Evolutionary conservation across 2,329 filamentous ascomycete genomes (phyloP), one percentile per base, ranked within the genome.

Genomic region (Cephalotrichum gorgonifer): DNA sequence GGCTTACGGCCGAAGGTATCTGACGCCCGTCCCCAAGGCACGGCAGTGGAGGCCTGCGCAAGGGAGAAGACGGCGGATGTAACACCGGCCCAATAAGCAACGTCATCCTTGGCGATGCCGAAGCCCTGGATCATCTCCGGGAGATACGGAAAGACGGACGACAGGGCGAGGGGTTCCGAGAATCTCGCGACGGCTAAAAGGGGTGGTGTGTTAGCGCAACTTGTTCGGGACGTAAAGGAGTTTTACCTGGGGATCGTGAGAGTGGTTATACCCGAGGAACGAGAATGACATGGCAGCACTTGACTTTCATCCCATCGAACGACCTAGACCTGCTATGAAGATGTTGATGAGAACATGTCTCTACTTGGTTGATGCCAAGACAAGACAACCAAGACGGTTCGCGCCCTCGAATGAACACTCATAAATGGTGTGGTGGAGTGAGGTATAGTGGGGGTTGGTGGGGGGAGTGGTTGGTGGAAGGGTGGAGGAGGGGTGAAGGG

Each of bases 61-160:
- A 88, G 63, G 2, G 86, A 86, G 63, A 89, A 88, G 53, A 81
- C 73, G 41, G 84, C 81, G 2, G 83, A 83, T 5, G 82, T 85
- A 50, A 88, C 68, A 47, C 85, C 85, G n/a, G 83, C 86, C 84
- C 85, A 91, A 69, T 82, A 85, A 39, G 86, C 86, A 23, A 95
- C 78, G 42, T 88, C 74, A 56, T 85, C 78, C 55, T 81, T 75
- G 7, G 78, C 73, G 15, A 94, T 72, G 9, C 85, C 81, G 54
- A 94, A 88, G 61, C 81, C 84, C 56, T 83, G 76, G 50, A 95
- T 85, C 86, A 95, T 93, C 65, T 90, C 86, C 11, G 86, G 86
- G 54, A 84, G 73, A 56, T 74, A 76, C 61, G 84, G 85, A 52
- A 83, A 83, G 54, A 87, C 79, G 23, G 83, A 86, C 14, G 85